A percentile compares a stretch with the other conserved stretches of the same genome.
Evolutionary conservation across 1,139 yeast species (phyloP).

Genomic region (Debaryomyces udenii): DNA sequence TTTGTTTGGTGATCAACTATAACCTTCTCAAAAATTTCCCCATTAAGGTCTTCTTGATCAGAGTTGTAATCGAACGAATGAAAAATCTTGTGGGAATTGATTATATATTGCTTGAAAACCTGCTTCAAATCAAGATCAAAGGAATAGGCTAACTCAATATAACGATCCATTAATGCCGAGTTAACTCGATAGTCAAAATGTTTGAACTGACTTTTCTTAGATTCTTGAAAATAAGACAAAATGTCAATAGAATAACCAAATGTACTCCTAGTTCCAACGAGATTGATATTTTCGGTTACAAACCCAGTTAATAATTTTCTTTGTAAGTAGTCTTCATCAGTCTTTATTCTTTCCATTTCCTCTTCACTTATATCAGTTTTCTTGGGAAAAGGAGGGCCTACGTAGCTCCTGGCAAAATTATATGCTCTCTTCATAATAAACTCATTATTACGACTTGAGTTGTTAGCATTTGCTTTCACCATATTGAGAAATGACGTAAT

Average conservation of each 20-base stretch:
- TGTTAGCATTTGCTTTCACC: slow-evolving; percentile 40
- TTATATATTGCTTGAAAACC: slow-evolving; percentile 38
- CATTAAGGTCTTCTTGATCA: slow-evolving; percentile 29
- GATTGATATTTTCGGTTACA: slow-evolving; percentile 47
- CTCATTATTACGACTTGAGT: slow-evolving; percentile 22
- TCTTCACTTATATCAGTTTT: slow-evolving; percentile 31
- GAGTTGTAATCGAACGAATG: slow-evolving; percentile 25
- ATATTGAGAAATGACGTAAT: slow-evolving; percentile 57
- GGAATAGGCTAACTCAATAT: slow-evolving; percentile 57
- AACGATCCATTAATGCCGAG: slow-evolving; percentile 39
- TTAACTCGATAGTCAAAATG: slow-evolving; percentile 20
- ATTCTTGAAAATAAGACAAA: slow-evolving; percentile 25
- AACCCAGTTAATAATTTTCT: slow-evolving; percentile 47
- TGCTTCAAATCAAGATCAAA: slow-evolving; percentile 61
- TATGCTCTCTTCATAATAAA: slow-evolving; percentile 64
- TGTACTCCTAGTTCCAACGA: slow-evolving; percentile 30
- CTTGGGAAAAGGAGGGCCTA: slow-evolving; percentile 47
- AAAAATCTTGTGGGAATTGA: slow-evolving; percentile 30
- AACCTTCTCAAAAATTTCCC: slow-evolving; percentile 36
- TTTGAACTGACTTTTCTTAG: slow-evolving; percentile 16
- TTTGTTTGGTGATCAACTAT: slow-evolving; percentile 39
- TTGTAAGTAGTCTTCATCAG: slow-evolving; percentile 58
- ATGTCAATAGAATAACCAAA: slow-evolving; percentile 30
- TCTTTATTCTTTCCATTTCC: slow-evolving; percentile 42
- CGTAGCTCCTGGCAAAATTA: slow-evolving; percentile 67